These are phyloP conservation scores for Tricholoma saponaceum DNA, from an alignment of 768 basidiomycete species.

Conservation along the genomic window DNA sequence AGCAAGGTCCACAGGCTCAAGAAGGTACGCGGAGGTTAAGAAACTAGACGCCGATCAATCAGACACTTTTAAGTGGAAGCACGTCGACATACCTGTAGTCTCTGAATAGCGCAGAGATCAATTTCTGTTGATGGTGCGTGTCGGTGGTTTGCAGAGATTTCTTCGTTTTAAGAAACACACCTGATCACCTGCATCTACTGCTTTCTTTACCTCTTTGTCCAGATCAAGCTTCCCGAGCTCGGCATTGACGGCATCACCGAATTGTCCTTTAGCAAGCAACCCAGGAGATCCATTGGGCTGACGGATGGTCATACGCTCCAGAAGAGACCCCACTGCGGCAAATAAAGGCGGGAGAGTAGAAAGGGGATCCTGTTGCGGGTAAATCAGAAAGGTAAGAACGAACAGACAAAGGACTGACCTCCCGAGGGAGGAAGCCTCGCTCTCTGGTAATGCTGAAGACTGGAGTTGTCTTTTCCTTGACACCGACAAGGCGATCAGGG, in stretches of 20 bases:
- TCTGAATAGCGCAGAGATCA: background rate
- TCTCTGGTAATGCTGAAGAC: conserved; percentile 1
- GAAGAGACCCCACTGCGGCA: conserved; percentile 20
- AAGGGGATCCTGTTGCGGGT: conserved; percentile 18
- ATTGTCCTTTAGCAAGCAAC: conserved; percentile 20
- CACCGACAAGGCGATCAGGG: conserved; percentile 1
- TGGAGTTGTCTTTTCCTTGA: background rate
- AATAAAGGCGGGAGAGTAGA: conserved; percentile 21
- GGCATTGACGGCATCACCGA: conserved; percentile 23
- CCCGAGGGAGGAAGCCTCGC: background rate
- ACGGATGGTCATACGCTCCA: conserved; percentile 27
- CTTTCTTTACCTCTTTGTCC: conserved; percentile 17
- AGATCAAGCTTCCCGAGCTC: conserved; percentile 20
- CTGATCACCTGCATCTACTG: conserved; percentile 14
- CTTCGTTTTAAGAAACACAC: background rate
- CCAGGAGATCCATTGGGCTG: conserved; percentile 23
- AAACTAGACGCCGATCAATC: conserved; percentile 19
- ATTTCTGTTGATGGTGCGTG: background rate
- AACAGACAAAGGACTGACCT: background rate
- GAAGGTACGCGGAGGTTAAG: conserved; percentile 26
- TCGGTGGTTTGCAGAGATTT: background rate
- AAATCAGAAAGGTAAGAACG: background rate
- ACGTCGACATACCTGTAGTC: background rate
- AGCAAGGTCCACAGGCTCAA: conserved; percentile 25
- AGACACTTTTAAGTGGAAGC: background rate